These are phyloP conservation scores for Ustulina deusta DNA, from an alignment of 2,329 filamentous ascomycete genomes.

Conservation along the genomic window DNA sequence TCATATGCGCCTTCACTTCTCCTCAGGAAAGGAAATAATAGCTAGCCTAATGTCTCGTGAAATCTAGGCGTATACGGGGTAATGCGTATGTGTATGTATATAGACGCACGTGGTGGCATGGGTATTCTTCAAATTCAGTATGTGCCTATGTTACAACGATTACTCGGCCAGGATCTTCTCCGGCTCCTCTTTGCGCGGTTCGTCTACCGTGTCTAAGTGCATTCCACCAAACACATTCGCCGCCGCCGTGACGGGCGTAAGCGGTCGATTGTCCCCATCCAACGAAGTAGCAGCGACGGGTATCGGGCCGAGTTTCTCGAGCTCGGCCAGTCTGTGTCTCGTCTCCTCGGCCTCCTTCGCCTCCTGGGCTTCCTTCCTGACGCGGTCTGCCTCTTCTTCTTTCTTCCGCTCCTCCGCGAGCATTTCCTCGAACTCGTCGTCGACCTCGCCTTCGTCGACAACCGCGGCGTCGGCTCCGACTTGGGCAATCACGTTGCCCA, in stretches of 20 bases:
- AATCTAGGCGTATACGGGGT: neutral
- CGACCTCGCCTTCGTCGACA: constrained; percentile 85
- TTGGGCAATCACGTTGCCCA: constrained; percentile 81
- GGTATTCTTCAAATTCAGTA: constrained; percentile 28
- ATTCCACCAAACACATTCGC: constrained; percentile 54
- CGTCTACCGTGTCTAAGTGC: constrained; percentile 50
- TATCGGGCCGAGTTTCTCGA: constrained; percentile 55
- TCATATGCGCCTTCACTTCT: constrained; percentile 1
- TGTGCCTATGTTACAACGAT: constrained; percentile 10
- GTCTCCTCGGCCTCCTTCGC: constrained; percentile 62
- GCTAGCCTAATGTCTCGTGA: neutral
- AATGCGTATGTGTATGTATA: constrained; percentile 21
- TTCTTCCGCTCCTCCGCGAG: constrained; percentile 69
- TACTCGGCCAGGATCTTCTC: constrained; percentile 33
- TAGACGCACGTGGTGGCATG: neutral
- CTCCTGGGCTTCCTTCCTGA: constrained; percentile 59
- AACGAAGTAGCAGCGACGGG: constrained; percentile 49
- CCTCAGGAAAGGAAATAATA: constrained; percentile 3
- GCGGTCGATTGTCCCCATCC: constrained; percentile 49
- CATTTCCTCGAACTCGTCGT: constrained; percentile 86
- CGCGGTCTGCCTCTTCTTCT: constrained; percentile 59
- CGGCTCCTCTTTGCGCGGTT: constrained; percentile 18
- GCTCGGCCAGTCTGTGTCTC: constrained; percentile 61
- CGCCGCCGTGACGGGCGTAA: constrained; percentile 49
- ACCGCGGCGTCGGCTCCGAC: constrained; percentile 55